Base-by-base conservation (phyloP, 2,329 filamentous ascomycete species). In the Xylaria sp. region DNA sequence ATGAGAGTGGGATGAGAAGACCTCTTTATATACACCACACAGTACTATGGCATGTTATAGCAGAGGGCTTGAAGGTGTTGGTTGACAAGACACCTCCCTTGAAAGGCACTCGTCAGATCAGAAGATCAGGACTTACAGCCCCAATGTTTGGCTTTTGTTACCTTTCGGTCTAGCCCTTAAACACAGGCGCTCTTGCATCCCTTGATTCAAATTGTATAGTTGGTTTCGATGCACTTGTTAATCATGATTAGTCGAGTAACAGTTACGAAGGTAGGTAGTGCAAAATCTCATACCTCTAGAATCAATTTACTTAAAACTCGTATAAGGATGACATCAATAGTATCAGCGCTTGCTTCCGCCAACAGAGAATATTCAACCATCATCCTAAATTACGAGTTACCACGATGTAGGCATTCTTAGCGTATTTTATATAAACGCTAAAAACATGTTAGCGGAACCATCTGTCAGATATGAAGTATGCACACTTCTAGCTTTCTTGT, bases 1-100 rank as follows among this genome's bases (percentile, higher is more conserved):
- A 48, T 28, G 4, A 3, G 23, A 48, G 45, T 25, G 28, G 45
- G 45, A 25, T 48, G 23, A 48, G 20, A 25, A 48, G 23, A 28
- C 45, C 23, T 48, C 23, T 48, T 48, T 48, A 48, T 48, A 48
- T n/a, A 41, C 15, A 41, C n/a, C n/a, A n/a, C n/a, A n/a, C n/a
- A n/a, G n/a, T n/a, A n/a, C n/a, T n/a, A n/a, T n/a, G n/a, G n/a
- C n/a, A n/a, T n/a, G n/a, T n/a, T n/a, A n/a, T n/a, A n/a, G n/a
- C n/a, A n/a, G n/a, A 25, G 23, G 20, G 45, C 18, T 15, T 13
- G 8, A 5, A 15, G 23, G 4, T 48, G 7, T 15, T 25, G 23
- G 7, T 15, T 25, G 23, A 23, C 23, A 15, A 25, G 20, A 7
- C 15, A 25, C 7, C 45, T 48, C 45, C 23, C 45, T 46, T 46